phyloP scores from a whole-genome alignment of 345 rosid species.

The Leavenworthia alabamica region DNA sequence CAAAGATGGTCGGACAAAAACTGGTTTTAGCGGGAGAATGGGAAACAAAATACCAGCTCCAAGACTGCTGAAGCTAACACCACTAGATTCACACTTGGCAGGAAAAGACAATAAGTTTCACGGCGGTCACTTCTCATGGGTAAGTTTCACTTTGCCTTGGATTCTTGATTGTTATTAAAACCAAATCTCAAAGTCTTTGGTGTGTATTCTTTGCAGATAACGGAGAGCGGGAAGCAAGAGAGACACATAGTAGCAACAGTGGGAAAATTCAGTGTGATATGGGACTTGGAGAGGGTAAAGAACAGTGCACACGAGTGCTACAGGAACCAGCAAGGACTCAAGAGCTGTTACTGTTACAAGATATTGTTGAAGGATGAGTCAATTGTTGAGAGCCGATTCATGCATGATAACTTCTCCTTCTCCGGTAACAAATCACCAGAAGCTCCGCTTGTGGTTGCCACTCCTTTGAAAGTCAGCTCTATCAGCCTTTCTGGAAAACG shows the following conservation, averaged over 20 bases:
- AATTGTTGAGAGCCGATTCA: slow-evolving; percentile 87
- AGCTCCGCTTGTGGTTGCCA: slow-evolving; percentile 93
- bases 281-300: slow-evolving; percentile 98
- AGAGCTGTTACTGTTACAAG: slow-evolving; percentile 96
- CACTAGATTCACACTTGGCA: slow-evolving; percentile 83
- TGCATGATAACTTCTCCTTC: slow-evolving; percentile 74
- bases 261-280: slow-evolving; percentile 90
- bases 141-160: slow-evolving; percentile 29
- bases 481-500: slow-evolving; percentile 77
- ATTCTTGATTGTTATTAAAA: not conserved
- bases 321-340: slow-evolving; percentile 80
- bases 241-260: slow-evolving; percentile 86
- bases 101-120: slow-evolving; percentile 80
- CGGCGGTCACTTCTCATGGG: slow-evolving; percentile 97
- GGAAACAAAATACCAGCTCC: slow-evolving; percentile 93
- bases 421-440: slow-evolving; percentile 62
- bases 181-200: not conserved
- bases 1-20: slow-evolving; percentile 84
- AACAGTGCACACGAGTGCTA: slow-evolving; percentile 80
- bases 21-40: slow-evolving; percentile 85
- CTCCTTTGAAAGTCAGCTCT: slow-evolving; percentile 92
- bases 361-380: slow-evolving; percentile 86
- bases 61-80: slow-evolving; percentile 80
- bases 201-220: slow-evolving; percentile 47
- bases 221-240: slow-evolving; percentile 87